A percentile compares a stretch with the other conserved stretches of the same genome.
Evolutionary conservation across 1,139 yeast genomes (phyloP).

Genomic region (Sugiyamaella pinicola): DNA sequence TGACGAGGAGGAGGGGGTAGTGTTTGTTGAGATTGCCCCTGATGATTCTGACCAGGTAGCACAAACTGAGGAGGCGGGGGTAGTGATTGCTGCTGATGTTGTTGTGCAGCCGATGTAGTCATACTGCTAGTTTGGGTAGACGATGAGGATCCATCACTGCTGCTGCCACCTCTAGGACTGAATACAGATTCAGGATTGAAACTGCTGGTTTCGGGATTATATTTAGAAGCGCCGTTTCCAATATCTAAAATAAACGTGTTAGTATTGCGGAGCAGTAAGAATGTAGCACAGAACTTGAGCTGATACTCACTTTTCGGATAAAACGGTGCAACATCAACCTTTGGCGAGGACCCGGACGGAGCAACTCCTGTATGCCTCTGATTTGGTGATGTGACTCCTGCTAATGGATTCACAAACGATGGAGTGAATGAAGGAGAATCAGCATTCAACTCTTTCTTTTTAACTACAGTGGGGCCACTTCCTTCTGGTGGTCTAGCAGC

Average conservation of each 20-base stretch:
- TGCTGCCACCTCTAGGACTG: slow-evolving; percentile 25
- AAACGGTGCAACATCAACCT: slow-evolving; percentile 43
- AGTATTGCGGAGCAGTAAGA: neutral
- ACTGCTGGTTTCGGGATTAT: slow-evolving; percentile 27
- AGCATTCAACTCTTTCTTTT: slow-evolving; percentile 55
- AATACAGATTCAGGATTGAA: slow-evolving; percentile 31
- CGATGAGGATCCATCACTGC: slow-evolving; percentile 1
- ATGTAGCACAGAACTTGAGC: too few species aligned
- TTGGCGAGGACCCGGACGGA: slow-evolving; percentile 22
- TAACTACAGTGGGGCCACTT: neutral
- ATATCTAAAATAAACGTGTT: neutral
- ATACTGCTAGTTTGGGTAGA: neutral
- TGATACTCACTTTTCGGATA: slow-evolving; percentile 47
- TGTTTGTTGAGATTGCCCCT: slow-evolving; percentile 21
- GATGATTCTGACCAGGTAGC: slow-evolving; percentile 7
- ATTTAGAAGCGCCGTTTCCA: slow-evolving; percentile 19
- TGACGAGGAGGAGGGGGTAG: slow-evolving; percentile 14
- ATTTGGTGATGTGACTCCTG: slow-evolving; percentile 22
- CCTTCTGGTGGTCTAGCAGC: slow-evolving; percentile 8
- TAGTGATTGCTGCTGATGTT: neutral
- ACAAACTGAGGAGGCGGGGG: slow-evolving; percentile 3
- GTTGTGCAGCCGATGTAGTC: neutral
- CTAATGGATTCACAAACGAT: slow-evolving; percentile 32
- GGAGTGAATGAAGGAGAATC: slow-evolving; percentile 73
- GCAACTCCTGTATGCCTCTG: slow-evolving; percentile 22